These are phyloP conservation scores for Kalmanozyma brasiliensis DNA, from an alignment of 1,284 basidiomycete species.

Conservation along the genomic window DNA sequence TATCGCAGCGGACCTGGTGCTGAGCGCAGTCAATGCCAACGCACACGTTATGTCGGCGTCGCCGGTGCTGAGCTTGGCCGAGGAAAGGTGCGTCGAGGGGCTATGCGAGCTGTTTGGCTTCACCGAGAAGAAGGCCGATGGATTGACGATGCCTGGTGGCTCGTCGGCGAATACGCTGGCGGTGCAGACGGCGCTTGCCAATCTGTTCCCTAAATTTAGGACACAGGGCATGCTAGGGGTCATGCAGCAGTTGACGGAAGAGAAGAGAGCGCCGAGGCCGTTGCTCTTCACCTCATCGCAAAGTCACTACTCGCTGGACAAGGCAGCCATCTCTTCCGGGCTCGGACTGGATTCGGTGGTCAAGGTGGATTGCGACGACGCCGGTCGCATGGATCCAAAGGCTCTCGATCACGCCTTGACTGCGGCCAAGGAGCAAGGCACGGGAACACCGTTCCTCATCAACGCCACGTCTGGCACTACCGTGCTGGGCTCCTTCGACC, in stretches of 20 bases:
- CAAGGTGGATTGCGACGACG: conserved; percentile 63
- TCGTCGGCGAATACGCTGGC: conserved; percentile 68
- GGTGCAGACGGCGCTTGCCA: conserved; percentile 68
- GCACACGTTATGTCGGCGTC: conserved; percentile 69
- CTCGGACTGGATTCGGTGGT: conserved; percentile 67
- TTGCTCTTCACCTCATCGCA: conserved; percentile 68
- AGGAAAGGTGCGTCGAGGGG: conserved; percentile 57
- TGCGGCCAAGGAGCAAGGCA: conserved; percentile 17
- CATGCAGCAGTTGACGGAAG: conserved; percentile 28
- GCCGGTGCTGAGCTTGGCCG: conserved; percentile 68
- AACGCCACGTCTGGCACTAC: conserved; percentile 70
- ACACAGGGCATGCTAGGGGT: conserved; percentile 61
- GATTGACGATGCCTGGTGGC: conserved; percentile 68
- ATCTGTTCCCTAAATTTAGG: conserved; percentile 66
- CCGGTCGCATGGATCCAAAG: conserved; percentile 54
- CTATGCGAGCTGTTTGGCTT: conserved; percentile 60
- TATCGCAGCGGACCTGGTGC: conserved; percentile 68
- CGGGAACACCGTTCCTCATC: conserved; percentile 68
- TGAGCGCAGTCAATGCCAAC: conserved; percentile 69
- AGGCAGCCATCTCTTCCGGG: conserved; percentile 69
- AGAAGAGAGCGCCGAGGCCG: conserved; percentile 48
- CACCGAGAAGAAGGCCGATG: conserved; percentile 57
- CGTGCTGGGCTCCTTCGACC: conserved; percentile 69
- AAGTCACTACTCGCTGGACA: conserved; percentile 69
- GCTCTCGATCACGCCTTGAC: conserved; percentile 46